phyloP scores from a whole-genome alignment of 2,329 filamentous ascomycete species.

The Phialophora verrucosa region DNA sequence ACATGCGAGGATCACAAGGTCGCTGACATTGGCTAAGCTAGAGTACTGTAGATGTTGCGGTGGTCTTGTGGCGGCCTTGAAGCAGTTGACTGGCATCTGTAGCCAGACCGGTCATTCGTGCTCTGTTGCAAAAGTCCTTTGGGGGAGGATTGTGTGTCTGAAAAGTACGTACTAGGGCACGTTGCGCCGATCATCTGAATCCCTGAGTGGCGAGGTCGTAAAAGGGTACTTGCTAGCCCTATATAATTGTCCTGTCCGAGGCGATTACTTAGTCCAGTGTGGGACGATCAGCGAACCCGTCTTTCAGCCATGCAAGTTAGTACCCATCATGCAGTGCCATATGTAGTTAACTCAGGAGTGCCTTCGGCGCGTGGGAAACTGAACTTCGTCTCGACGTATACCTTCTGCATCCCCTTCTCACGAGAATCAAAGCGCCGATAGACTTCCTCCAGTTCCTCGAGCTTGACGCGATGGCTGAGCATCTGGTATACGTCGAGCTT shows the following conservation, averaged over 20 bases:
- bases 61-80: too few relatives aligned
- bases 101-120: too few relatives aligned
- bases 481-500: constrained; percentile 78
- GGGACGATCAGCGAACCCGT: background rate
- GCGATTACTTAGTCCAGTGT: background rate
- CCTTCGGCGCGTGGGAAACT: constrained; percentile 58
- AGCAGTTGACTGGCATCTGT: too few relatives aligned
- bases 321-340: constrained; percentile 23
- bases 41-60: too few relatives aligned
- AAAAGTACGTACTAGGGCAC: background rate
- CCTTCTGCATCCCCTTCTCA: constrained; percentile 75
- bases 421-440: constrained; percentile 66
- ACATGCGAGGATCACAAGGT: too few relatives aligned
- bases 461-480: constrained; percentile 76
- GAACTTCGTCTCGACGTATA: constrained; percentile 69
- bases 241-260: too few relatives aligned
- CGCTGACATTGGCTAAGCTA: too few relatives aligned
- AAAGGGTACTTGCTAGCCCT: background rate
- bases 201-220: background rate
- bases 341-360: constrained; percentile 57
- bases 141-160: background rate
- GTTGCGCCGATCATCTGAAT: background rate
- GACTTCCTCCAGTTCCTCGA: constrained; percentile 73
- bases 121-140: too few relatives aligned
- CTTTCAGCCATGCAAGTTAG: background rate